Evolutionary conservation across 768 basidiomycete genomes (phyloP), one percentile per base, ranked within the genome.

Genomic region (Pisolithus microcarpus): DNA sequence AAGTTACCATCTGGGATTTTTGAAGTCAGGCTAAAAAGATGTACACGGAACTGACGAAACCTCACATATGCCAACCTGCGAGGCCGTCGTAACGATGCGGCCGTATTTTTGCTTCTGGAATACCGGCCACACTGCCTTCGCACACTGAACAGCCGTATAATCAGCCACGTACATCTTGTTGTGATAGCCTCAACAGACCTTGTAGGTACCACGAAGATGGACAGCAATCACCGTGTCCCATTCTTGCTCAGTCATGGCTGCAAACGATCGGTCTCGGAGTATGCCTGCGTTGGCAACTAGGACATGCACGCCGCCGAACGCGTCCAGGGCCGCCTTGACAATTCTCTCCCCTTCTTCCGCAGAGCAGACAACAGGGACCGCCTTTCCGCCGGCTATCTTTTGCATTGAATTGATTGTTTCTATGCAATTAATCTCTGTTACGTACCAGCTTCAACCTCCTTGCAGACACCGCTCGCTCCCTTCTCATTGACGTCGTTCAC

Each of bases 71-170:
- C 94, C 95, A 46, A 91, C 91, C 63, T 85, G 84, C 2, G 93
- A 97, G 53, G 82, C 79, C n/a, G 93, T 97, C 28, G 89, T 95
- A 48, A 98, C 79, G 61, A 99, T 93, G 40, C 96, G 83, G 26
- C 96, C 96, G 63, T 84, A 96, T 69, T 91, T 92, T 66, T 98
- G 95, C 71, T 92, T 87, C 68, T 88, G 87, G 80, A 99, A 97
- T 58, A 91, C 72, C 0, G 94, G 92, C 96, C 96, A 99, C 23
- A 90, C 86, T 5, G 95, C 96, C 63, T 95, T 89, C 26, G 82
- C 85, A 56, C 91, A 93, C 87, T 92, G 53, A 7, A n/a, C 34
- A 15, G 15, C 34, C 44, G 16, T 8, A 38, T 4, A 38, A 56
- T 48, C 15, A 40, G 40, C 11, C 1, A 21, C 18, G 19, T 15